Conservation (phyloP, 208 protist genomes). For the Blechomonas ayalai region DNA sequence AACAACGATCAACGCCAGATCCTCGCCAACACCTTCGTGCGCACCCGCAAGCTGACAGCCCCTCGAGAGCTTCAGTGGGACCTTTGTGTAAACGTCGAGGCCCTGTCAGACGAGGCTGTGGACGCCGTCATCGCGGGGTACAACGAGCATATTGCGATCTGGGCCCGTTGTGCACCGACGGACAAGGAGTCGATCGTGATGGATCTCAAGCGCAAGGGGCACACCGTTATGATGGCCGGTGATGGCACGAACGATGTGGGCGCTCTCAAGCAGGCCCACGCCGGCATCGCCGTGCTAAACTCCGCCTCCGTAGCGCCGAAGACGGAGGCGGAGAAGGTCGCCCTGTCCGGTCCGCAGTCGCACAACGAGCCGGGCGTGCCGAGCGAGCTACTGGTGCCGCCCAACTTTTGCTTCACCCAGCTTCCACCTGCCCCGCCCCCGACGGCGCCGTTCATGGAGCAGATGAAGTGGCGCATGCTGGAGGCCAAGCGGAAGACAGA, state of each 20-base stretch:
- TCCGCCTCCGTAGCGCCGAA: constrained; percentile 52
- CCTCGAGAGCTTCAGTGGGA: constrained; percentile 61
- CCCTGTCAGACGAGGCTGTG: constrained; percentile 22
- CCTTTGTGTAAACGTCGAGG: constrained; percentile 81
- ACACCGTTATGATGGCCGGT: constrained; percentile 90
- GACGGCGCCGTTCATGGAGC: constrained; percentile 66
- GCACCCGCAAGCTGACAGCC: constrained; percentile 17
- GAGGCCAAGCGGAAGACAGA: constrained; percentile 79
- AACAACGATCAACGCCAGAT: constrained; percentile 15
- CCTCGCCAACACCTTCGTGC: constrained; percentile 51
- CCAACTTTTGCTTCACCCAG: constrained; percentile 79
- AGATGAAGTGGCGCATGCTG: constrained; percentile 68
- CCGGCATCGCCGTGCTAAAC: constrained; percentile 95
- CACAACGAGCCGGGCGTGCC: constrained; percentile 87
- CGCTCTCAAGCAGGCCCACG: constrained; percentile 98
- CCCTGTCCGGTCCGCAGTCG: constrained; percentile 45
- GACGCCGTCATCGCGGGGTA: constrained; percentile 45
- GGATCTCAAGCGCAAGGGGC: constrained; percentile 75
- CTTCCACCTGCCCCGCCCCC: constrained; percentile 49
- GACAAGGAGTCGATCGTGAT: constrained; percentile 88
- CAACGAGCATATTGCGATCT: constrained; percentile 82
- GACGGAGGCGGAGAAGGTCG: constrained; percentile 13
- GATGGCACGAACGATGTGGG: constrained; percentile 98
- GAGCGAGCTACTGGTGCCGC: constrained; percentile 62
- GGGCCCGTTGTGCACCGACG: constrained; percentile 85